phyloP scores from a whole-genome alignment of 495 filamentous ascomycete species.

The Aspergillus heteromorphus region DNA sequence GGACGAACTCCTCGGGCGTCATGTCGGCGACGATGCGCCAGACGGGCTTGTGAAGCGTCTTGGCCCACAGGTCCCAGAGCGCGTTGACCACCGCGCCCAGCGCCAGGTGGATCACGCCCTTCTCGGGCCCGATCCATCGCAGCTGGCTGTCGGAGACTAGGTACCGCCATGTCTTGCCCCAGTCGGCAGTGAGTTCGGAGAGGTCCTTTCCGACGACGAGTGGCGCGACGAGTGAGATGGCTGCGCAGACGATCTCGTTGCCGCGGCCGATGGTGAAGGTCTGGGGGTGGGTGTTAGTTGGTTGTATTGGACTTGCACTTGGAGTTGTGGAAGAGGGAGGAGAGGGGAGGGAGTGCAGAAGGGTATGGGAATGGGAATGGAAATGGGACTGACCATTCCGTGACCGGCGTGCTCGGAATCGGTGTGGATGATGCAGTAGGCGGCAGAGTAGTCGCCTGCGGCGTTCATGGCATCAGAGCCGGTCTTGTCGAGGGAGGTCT shows the following conservation, averaged over 20 bases:
- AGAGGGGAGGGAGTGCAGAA: too few relatives aligned
- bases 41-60: constrained; percentile 76
- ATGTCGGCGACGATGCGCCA: constrained; percentile 89
- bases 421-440: constrained; percentile 88
- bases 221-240: constrained; percentile 69
- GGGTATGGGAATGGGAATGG: neutral
- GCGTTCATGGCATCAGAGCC: constrained; percentile 98
- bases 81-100: constrained; percentile 89
- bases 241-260: constrained; percentile 87
- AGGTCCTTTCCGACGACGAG: constrained; percentile 70
- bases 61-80: constrained; percentile 94
- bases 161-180: constrained; percentile 86
- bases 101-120: constrained; percentile 90
- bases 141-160: constrained; percentile 86
- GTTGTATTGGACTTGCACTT: too few relatives aligned
- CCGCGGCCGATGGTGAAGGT: constrained; percentile 96
- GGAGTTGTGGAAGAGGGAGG: too few relatives aligned
- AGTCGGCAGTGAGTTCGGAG: constrained; percentile 68
- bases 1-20: constrained; percentile 78
- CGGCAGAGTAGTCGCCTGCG: constrained; percentile 85
- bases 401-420: constrained; percentile 70
- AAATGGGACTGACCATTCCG: constrained; percentile 62
- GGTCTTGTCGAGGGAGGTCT: constrained; percentile 90
- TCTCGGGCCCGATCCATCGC: constrained; percentile 93
- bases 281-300: constrained; percentile 32